phyloP scores from a whole-genome alignment of 805 yeast species.

The Candida sithepensis region DNA sequence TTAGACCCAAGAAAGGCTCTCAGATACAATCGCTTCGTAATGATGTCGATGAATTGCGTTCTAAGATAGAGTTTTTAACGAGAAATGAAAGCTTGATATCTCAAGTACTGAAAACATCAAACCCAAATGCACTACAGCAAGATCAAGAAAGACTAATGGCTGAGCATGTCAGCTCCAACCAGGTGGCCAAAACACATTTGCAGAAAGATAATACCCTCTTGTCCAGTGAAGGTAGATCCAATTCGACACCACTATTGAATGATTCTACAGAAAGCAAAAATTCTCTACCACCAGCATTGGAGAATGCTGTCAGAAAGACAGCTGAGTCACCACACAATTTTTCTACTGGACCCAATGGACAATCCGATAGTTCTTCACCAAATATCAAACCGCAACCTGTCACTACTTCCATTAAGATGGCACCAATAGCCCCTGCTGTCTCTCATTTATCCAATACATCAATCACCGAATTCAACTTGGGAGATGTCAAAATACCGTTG shows the following conservation, averaged over 20 bases:
- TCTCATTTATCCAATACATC: constrained; percentile 23
- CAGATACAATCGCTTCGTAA: constrained; percentile 80
- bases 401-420: background rate
- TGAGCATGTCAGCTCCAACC: background rate
- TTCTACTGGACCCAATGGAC: background rate
- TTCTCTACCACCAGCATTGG: constrained; percentile 40
- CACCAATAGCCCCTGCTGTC: background rate
- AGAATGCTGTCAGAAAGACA: constrained; percentile 39
- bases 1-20: constrained; percentile 87
- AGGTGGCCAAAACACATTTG: constrained; percentile 38
- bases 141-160: background rate
- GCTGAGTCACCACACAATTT: constrained; percentile 25
- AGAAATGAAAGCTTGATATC: constrained; percentile 67
- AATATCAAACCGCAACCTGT: background rate
- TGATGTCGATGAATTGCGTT: constrained; percentile 77
- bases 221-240: constrained; percentile 28
- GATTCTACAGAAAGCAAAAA: constrained; percentile 41
- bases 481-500: constrained; percentile 66
- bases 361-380: background rate
- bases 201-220: constrained; percentile 43
- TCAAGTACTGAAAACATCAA: constrained; percentile 48
- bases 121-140: constrained; percentile 2
- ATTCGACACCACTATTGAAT: constrained; percentile 34
- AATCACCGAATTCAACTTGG: constrained; percentile 66
- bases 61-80: constrained; percentile 63